Base-by-base conservation (phyloP, 2,329 filamentous ascomycete species). In the Calonectria pseudoreteaudii region DNA sequence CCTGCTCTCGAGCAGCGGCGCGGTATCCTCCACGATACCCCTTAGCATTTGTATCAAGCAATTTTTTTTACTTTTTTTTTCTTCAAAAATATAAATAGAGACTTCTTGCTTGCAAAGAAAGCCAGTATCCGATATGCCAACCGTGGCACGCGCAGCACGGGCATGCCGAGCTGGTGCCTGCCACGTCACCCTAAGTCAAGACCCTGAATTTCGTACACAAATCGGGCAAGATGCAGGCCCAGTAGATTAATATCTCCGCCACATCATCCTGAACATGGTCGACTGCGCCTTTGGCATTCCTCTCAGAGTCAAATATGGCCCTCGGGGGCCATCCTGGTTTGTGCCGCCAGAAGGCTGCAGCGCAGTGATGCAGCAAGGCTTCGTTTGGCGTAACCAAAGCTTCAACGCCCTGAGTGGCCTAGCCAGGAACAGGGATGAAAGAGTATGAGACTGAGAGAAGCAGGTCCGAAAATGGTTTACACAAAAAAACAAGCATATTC, bases 1-100 rank as follows among this genome's bases (percentile, higher is more conserved):
- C 77, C 81, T 80, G 79, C 81, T 76, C 79, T 82, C 77, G 82
- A 82, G 82, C 81, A 81, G 82, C 80, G 79, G 79, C 76, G 82
- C 77, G 79, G 82, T 80, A 86, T 86, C 85, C 84, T 86, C 85
- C 84, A 86, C 85, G 85, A 86, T 86, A 80, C 78, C 79, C 56
- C 74, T 77, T 74, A 80, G 71, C 75, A 82, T 79, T 79, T 76
- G 81, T 71, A 76, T 78, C 74, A 77, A 77, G 78, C 78, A 80
- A 80, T 77, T 79, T 79, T 76, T 79, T 76, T 70, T 79, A 72
- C 75, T 58, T 58, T 76, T 77, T 77, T 79, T 76, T 79, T 76
- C 70, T 75, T 73, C 76, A 50, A 75, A 69, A 79, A 78, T 76
- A 76, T 77, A 80, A 77, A 75, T 73, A 80, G 76, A 77, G 76